Evolutionary conservation across 352 stramenopile genomes (phyloP), one percentile per base, ranked within the genome.

Genomic region (Lagenidium sp.): DNA sequence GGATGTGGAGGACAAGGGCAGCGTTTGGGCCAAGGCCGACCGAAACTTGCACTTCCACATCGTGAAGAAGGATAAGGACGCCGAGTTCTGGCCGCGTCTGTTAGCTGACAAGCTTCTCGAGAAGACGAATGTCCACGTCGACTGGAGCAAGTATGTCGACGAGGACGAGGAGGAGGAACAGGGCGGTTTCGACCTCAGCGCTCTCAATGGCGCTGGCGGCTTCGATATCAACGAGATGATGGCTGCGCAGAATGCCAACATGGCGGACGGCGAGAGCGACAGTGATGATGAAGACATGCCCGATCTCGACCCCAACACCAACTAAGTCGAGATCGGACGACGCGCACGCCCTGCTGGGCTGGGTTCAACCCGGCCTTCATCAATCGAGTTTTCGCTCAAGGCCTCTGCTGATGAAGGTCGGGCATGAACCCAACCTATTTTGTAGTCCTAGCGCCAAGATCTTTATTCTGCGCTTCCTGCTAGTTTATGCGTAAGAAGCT

Each of bases 141-240:
- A 98, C 68, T 98, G 94, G 94, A 82, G 90, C 78, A 94, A 95
- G 61, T 98, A 97, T 61, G 89, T 97, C 30, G 94, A 98, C 60
- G 93, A 98, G 63, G 94, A 98, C 60, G 94, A 98, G 34, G 90
- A 97, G 44, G 85, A 95, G 19, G 90, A 94, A 43, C 65, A 85
- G 50, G 61, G 54, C 19, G 76, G 79, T 54, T 92, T 94, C 48
- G 82, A 94, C 57, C 84, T 91, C 69, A 90, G 71, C 51, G 82
- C 82, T 52, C 74, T 92, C 36, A 84, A 71, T 53, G 82, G 79
- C 50, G 82, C 71, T 37, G 83, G 74, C 34, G 91, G 90, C 55
- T 98, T 98, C 56, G 94, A 98, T 66, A 97, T 95, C 55, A 95
- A 93, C 59, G 82, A 95, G 53, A 88, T 98, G 68, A 95, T 96